A percentile compares a stretch with the other conserved stretches of the same genome.
These are phyloP conservation scores for Turnera subulata DNA, from an alignment of 345 rosid species.

Conservation along the genomic window DNA sequence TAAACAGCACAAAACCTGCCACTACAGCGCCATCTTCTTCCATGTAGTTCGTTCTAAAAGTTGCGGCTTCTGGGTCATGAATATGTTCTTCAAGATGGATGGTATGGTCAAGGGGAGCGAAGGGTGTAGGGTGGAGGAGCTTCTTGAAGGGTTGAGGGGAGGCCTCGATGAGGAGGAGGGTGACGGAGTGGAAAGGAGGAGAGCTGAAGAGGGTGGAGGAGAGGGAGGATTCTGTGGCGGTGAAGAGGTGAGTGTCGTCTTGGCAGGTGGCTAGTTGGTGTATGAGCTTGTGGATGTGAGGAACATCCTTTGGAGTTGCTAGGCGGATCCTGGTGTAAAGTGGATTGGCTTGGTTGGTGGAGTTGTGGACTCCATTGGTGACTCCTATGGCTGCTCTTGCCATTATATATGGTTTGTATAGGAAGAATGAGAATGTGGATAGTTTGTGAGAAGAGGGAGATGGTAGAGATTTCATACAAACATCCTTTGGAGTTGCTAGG, in stretches of 20 bases:
- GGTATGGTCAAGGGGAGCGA: conserved; percentile 36
- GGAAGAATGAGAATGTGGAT: too few relatives aligned
- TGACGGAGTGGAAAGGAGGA: conserved; percentile 78
- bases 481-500: conserved; percentile 68
- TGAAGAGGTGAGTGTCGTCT: conserved; percentile 51
- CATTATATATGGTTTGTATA: too few relatives aligned
- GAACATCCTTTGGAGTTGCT: conserved; percentile 66
- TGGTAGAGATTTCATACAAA: too few relatives aligned
- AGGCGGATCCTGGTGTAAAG: conserved; percentile 84
- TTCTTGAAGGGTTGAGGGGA: conserved; percentile 51
- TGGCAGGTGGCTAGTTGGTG: conserved; percentile 90
- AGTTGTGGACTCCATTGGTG: too few relatives aligned
- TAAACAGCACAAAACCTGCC: conserved; percentile 78
- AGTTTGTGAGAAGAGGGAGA: too few relatives aligned
- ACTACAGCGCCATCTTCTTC: conserved; percentile 41
- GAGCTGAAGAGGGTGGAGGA: conserved; percentile 61
- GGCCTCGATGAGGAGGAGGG: conserved; percentile 72
- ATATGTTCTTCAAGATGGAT: conserved; percentile 47
- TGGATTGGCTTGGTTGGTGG: conserved; percentile 40
- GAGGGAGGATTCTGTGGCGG: conserved; percentile 77
- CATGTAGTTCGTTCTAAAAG: conserved; percentile 42
- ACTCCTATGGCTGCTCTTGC: too few relatives aligned
- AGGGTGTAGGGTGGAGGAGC: conserved; percentile 17
- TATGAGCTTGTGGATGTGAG: conserved; percentile 80
- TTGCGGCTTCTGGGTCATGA: conserved; percentile 44